phyloP scores from a whole-genome alignment of 352 stramenopile genomes.

The Globisporangium uncinulatum region DNA sequence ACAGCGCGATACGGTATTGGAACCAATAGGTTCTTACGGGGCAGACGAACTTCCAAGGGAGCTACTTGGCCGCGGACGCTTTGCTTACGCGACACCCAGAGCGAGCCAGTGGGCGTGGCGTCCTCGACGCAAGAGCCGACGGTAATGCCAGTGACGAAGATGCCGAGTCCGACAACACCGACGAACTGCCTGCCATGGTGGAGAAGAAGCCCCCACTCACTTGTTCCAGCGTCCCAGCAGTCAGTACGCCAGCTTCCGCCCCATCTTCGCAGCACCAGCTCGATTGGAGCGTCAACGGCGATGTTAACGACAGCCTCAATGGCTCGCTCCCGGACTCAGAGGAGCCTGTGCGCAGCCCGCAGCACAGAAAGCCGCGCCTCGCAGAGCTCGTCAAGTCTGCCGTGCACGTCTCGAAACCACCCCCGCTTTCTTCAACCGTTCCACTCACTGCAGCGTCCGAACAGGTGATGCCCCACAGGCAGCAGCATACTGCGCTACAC shows the following conservation, averaged over 20 bases:
- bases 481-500: constrained; percentile 33
- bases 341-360: constrained; percentile 15
- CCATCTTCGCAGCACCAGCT: neutral
- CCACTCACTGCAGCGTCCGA: neutral
- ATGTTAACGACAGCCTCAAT: constrained; percentile 9
- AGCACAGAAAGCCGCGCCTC: constrained; percentile 1
- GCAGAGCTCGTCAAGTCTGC: neutral
- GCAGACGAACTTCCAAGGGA: constrained; percentile 30
- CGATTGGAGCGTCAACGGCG: constrained; percentile 4
- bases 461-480: constrained; percentile 2
- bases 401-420: neutral
- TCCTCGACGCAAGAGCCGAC: neutral
- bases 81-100: neutral
- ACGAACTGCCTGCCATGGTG: constrained; percentile 50
- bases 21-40: neutral
- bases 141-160: constrained; percentile 10
- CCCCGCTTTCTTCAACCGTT: neutral
- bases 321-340: constrained; percentile 33
- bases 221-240: neutral
- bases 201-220: constrained; percentile 24
- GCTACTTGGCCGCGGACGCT: constrained; percentile 29
- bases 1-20: neutral
- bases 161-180: constrained; percentile 18
- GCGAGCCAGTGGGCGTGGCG: neutral
- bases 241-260: neutral